Evolutionary conservation across 441 rosid species (phyloP).

Genomic region (Euphorbia schlechtendalii): DNA sequence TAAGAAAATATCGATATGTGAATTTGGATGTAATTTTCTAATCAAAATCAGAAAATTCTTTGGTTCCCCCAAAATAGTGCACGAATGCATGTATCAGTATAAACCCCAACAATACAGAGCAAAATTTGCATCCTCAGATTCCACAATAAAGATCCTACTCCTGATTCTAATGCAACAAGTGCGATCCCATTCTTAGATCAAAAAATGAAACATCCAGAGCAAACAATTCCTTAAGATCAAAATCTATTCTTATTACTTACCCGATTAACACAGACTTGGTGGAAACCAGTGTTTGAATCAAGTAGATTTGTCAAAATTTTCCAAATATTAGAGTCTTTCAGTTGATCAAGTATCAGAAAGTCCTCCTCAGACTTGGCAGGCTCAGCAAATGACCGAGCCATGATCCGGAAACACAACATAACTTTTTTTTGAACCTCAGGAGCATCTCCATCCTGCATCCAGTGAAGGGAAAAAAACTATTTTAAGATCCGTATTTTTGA

Average conservation of each 20-base stretch:
- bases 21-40: not conserved
- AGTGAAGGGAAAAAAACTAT: conserved; percentile 17
- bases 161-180: not conserved
- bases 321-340: conserved; percentile 95
- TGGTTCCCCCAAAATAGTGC: not conserved
- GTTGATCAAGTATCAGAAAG: conserved; percentile 86
- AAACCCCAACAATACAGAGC: not conserved
- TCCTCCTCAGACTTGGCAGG: conserved; percentile 80
- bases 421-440: conserved; percentile 82
- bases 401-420: conserved; percentile 66
- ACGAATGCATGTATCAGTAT: not conserved
- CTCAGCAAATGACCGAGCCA: conserved; percentile 91
- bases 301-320: conserved; percentile 66
- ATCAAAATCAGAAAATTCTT: not conserved
- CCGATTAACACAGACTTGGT: conserved; percentile 58
- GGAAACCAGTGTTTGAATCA: conserved; percentile 69
- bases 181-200: not conserved
- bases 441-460: conserved; percentile 69
- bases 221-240: not conserved
- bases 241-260: conserved; percentile 40
- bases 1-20: not conserved
- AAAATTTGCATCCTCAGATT: not conserved
- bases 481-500: conserved; percentile 17
- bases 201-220: not conserved
- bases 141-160: conserved; percentile 1